A percentile compares a stretch with the other conserved stretches of the same genome.
phyloP scores from a whole-genome alignment of 2,329 filamentous ascomycete species.

The Neofusicoccum parvum region DNA sequence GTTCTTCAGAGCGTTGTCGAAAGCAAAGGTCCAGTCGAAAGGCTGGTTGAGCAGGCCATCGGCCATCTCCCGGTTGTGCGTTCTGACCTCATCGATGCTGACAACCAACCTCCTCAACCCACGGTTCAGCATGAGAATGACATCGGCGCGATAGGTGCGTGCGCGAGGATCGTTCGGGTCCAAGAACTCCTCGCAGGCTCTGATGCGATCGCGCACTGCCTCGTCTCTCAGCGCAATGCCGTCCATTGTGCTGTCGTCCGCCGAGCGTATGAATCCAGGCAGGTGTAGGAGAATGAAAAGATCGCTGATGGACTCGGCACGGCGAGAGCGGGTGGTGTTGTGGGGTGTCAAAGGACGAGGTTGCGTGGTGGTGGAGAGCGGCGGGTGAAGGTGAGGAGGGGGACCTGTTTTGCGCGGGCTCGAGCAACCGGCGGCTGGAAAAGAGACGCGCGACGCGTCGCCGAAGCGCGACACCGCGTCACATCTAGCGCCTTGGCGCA shows the following conservation, averaged over 20 bases:
- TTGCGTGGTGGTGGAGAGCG: constrained; percentile 8
- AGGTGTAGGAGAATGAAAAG: too few species aligned
- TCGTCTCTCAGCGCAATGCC: constrained; percentile 78
- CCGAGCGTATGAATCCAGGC: neutral
- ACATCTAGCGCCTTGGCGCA: constrained; percentile 5
- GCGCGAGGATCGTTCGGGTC: constrained; percentile 71
- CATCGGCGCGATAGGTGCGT: constrained; percentile 84
- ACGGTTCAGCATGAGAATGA: constrained; percentile 73
- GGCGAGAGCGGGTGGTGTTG: neutral
- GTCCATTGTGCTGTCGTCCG: constrained; percentile 60
- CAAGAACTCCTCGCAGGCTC: constrained; percentile 87
- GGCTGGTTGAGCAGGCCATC: constrained; percentile 77
- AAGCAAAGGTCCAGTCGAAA: constrained; percentile 85
- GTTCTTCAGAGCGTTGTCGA: constrained; percentile 87
- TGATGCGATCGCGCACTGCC: constrained; percentile 78
- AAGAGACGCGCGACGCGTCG: constrained; percentile 16
- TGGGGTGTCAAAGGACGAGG: constrained; percentile 15
- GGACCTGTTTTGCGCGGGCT: constrained; percentile 11
- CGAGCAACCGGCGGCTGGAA: neutral
- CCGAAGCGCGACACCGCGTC: neutral
- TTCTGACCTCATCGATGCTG: constrained; percentile 82
- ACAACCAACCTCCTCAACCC: constrained; percentile 60
- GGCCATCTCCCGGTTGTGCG: constrained; percentile 82
- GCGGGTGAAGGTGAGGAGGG: neutral
- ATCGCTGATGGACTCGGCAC: too few species aligned